Conservation (phyloP, 176 grass and related monocot species). For the Puya raimondii region DNA sequence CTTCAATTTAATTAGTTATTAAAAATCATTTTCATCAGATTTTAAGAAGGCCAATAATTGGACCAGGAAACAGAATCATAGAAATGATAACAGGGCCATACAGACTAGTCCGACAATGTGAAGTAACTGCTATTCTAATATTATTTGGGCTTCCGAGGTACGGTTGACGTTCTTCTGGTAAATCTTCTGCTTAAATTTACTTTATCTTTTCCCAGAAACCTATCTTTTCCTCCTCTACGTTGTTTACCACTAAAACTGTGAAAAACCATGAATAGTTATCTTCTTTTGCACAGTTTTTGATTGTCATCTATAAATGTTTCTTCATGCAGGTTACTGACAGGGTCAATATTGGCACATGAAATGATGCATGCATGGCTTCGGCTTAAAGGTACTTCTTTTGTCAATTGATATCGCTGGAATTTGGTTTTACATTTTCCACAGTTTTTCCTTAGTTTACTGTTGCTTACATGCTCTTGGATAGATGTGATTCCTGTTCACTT, state of each 20-base stretch:
- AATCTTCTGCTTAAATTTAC: too few species aligned
- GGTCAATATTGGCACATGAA: slow-evolving; percentile 66
- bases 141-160: slow-evolving; percentile 81
- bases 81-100: slow-evolving; percentile 52
- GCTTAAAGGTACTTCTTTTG: slow-evolving; percentile 43
- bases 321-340: slow-evolving; percentile 48
- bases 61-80: slow-evolving; percentile 64
- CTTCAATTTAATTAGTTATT: neutral
- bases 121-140: slow-evolving; percentile 93
- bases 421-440: neutral
- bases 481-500: too few species aligned
- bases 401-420: neutral
- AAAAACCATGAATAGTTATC: neutral
- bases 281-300: neutral
- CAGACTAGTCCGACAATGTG: slow-evolving; percentile 47
- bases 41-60: slow-evolving; percentile 60
- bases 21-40: slow-evolving; percentile 31
- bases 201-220: neutral
- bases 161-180: neutral
- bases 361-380: slow-evolving; percentile 83
- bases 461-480: too few species aligned
- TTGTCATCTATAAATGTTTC: neutral
- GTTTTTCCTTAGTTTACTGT: too few species aligned
- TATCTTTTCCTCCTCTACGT: neutral
- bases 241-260: neutral